Evolutionary conservation across 148 eudicot species (phyloP).

Genomic region (Vaccinium corymbosum): DNA sequence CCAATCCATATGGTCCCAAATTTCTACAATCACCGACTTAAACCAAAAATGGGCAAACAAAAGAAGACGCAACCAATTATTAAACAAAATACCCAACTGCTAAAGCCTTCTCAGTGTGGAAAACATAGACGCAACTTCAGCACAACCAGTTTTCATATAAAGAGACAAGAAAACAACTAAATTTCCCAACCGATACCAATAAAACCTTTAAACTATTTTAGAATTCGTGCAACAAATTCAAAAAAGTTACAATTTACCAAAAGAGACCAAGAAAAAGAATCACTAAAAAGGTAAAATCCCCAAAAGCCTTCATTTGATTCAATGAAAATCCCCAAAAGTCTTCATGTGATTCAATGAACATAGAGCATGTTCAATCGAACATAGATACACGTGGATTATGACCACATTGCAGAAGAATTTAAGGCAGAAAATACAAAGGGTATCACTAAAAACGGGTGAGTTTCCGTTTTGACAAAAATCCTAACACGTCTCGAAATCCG

Average conservation of each 20-base stretch:
- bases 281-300: slow-evolving; percentile 3
- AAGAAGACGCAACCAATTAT: neutral
- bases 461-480: too few species aligned
- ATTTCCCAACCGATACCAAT: neutral
- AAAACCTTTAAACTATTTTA: neutral
- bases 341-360: neutral
- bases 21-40: neutral
- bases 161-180: neutral
- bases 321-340: neutral
- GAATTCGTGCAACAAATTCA: neutral
- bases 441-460: neutral
- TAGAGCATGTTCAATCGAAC: neutral
- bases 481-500: too few species aligned
- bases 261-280: neutral
- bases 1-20: neutral
- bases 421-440: neutral
- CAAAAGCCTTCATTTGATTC: neutral
- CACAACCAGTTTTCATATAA: neutral
- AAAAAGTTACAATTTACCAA: neutral
- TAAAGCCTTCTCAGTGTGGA: neutral
- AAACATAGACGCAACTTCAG: neutral
- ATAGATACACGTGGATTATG: too few species aligned
- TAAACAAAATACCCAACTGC: neutral
- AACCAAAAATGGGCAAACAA: neutral
- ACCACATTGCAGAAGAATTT: neutral